phyloP scores from a whole-genome alignment of 78 protist genomes.

The Planoprotostelium fungivorum region DNA sequence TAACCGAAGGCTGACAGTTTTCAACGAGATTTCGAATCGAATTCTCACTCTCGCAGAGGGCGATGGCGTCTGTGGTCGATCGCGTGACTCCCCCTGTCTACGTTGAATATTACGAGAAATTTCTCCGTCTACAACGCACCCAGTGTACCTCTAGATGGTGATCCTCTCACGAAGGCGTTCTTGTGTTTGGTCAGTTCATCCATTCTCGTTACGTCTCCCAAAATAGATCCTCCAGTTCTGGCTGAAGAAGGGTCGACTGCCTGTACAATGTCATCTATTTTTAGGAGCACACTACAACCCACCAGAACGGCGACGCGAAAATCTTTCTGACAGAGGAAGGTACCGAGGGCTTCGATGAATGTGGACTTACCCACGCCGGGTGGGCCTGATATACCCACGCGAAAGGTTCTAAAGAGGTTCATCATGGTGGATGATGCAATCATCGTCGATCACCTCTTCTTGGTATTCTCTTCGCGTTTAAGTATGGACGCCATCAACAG shows the following conservation, averaged over 20 bases:
- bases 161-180: slow-evolving; percentile 90
- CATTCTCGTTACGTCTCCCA: slow-evolving; percentile 98
- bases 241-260: slow-evolving; percentile 93
- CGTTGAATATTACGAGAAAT: neutral
- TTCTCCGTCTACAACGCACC: no score
- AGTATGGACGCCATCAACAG: slow-evolving; percentile 23
- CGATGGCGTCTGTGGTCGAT: slow-evolving; percentile 77
- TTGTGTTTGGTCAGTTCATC: slow-evolving; percentile 54
- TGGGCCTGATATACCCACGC: slow-evolving; percentile 90
- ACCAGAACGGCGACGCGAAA: slow-evolving; percentile 75
- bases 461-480: neutral
- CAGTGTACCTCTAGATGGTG: slow-evolving; percentile 77
- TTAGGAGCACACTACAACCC: neutral
- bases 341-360: slow-evolving; percentile 90
- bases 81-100: slow-evolving; percentile 69
- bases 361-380: slow-evolving; percentile 98
- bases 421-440: neutral
- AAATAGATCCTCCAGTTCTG: slow-evolving; percentile 85
- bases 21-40: neutral
- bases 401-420: slow-evolving; percentile 43
- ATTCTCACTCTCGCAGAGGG: slow-evolving; percentile 88
- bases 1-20: slow-evolving; percentile 67
- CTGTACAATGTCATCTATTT: slow-evolving; percentile 2
- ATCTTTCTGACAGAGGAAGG: slow-evolving; percentile 26
- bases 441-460: slow-evolving; percentile 8